Base-by-base conservation (phyloP, 495 filamentous ascomycete genomes). In the Neohortaea acidophila region DNA sequence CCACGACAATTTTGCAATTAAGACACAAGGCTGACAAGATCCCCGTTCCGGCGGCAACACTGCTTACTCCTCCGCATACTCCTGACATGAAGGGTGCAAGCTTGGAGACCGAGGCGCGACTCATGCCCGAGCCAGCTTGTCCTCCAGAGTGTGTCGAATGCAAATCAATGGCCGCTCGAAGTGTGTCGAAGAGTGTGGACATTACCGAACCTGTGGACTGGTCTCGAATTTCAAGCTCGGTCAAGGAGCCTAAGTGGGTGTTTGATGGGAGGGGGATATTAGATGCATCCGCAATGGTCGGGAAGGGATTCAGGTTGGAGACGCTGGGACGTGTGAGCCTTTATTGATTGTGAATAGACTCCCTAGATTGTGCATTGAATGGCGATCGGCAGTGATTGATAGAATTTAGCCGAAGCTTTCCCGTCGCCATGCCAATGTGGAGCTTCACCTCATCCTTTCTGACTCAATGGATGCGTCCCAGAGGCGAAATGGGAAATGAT, bases 191-290 rank as follows among this genome's bases (percentile, higher is more conserved):
- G 13, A n/a, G 35, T 23, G 32, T n/a, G n/a, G 31, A 59, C 25
- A 26, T 22, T 23, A 22, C 20, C 2, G 52, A 33, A 30, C 47
- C 44, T 36, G 36, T 77, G 28, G 66, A 75, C 44, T 76, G 73
- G 73, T 50, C 56, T 2, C 62, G 64, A 18, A 57, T 68, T 20
- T 59, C 62, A 1, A 56, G 58, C 20, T 57, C 62, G 21, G 79
- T 84, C 73, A 63, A 64, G 35, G 70, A 76, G 41, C 79, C 79
- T 2, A 70, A 67, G 43, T 80, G 70, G 63, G 59, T 82, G 8
- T 83, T 84, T 54, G 79, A 84, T 42, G 79, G 79, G 11, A 68
- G 75, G 23, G 68, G 72, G 17, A 58, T 78, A 14, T 49, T 83
- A 8, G 69, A 82, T 49, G 59, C 18, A 5, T 31, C 30, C 1